phyloP scores from a whole-genome alignment of 495 filamentous ascomycete species.

The Aspergillus heteromorphus region DNA sequence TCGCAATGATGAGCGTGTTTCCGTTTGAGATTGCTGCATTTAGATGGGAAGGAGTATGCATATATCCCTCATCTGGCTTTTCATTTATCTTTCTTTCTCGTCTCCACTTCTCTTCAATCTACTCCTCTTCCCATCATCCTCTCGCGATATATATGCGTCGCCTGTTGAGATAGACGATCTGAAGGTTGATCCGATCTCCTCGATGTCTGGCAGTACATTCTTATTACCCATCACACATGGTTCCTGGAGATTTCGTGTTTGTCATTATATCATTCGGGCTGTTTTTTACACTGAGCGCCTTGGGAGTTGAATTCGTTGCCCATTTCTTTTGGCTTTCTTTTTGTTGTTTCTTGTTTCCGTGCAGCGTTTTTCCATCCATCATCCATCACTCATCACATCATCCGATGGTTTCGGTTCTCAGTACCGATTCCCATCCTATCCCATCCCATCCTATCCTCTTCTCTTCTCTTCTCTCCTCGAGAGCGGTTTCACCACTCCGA shows the following conservation, averaged over 20 bases:
- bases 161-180: slow-evolving; percentile 6
- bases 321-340: slow-evolving; percentile 4
- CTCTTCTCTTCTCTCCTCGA: background rate
- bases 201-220: background rate
- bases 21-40: slow-evolving; percentile 31
- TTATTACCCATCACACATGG: background rate
- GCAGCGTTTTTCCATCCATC: background rate
- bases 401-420: no score
- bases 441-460: no score
- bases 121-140: slow-evolving; percentile 2
- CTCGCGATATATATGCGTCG: slow-evolving; percentile 10
- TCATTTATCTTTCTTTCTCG: slow-evolving; percentile 4
- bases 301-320: background rate
- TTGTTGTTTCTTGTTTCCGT: slow-evolving; percentile 10
- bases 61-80: slow-evolving; percentile 24
- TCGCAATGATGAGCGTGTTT: slow-evolving; percentile 35
- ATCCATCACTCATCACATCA: no score
- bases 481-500: background rate
- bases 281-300: slow-evolving; percentile 8
- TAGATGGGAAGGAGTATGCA: slow-evolving; percentile 39
- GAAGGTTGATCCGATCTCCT: background rate
- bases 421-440: no score
- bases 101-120: slow-evolving; percentile 11
- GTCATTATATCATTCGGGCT: slow-evolving; percentile 9
- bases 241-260: slow-evolving; percentile 8